Percentiles rank a stretch among this genome's conserved stretches.
Conservation (phyloP, 2,329 filamentous ascomycete genomes). For the Cephalotrichum gorgonifer region DNA sequence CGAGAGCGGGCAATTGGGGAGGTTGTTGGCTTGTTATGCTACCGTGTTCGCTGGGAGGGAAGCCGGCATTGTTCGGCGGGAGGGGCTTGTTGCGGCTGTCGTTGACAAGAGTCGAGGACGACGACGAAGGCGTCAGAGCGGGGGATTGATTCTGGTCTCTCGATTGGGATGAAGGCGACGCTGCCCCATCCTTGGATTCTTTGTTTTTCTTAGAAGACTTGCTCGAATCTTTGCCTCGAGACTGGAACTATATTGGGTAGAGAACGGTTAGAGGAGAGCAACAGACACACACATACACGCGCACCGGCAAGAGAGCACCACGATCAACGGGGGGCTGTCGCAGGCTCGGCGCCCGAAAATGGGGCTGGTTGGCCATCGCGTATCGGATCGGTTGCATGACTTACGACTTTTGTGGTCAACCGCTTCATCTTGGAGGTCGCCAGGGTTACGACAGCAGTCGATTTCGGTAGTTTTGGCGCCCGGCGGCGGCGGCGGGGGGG, state of each 20-base stretch:
- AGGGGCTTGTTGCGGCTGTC: conserved; percentile 77
- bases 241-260: conserved; percentile 23
- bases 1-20: conserved; percentile 17
- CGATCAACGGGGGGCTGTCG: neutral
- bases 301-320: too few relatives aligned
- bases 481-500: neutral
- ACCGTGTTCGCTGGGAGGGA: conserved; percentile 30
- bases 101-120: conserved; percentile 77
- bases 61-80: conserved; percentile 41
- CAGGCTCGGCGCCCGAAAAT: neutral
- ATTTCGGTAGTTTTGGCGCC: neutral
- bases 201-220: conserved; percentile 75
- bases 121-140: conserved; percentile 72
- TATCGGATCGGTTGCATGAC: conserved; percentile 23
- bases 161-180: conserved; percentile 54
- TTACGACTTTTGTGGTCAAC: conserved; percentile 94
- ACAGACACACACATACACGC: too few relatives aligned
- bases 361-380: neutral
- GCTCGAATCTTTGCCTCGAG: conserved; percentile 75
- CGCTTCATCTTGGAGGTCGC: conserved; percentile 70
- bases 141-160: conserved; percentile 51
- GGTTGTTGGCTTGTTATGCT: conserved; percentile 23
- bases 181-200: conserved; percentile 63
- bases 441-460: neutral
- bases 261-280: neutral